Conservation (phyloP, 768 basidiomycete species). For the Pulveroboletus ravenelii region DNA sequence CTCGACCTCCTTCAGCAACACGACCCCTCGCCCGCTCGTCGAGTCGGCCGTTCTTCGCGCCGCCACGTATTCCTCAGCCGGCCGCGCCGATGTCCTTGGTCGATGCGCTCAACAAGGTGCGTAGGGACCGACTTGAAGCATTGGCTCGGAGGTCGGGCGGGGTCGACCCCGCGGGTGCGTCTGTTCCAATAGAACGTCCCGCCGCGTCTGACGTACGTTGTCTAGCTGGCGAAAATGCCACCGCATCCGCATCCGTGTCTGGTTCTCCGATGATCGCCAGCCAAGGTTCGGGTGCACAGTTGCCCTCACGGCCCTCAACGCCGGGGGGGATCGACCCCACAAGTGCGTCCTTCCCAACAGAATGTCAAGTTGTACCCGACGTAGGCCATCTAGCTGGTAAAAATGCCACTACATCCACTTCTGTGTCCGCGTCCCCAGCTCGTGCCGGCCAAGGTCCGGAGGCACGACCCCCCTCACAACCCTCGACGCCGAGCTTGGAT, state of each 20-base stretch:
- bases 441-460: background rate
- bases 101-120: constrained; percentile 21
- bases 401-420: background rate
- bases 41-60: constrained; percentile 16
- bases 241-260: background rate
- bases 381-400: background rate
- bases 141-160: background rate
- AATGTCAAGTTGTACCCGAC: background rate
- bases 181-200: too few species aligned
- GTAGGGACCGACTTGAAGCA: constrained; percentile 4
- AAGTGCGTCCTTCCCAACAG: background rate
- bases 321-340: background rate
- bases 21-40: constrained; percentile 1
- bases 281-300: background rate
- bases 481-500: constrained; percentile 15
- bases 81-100: constrained; percentile 14
- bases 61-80: constrained; percentile 19
- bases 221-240: background rate
- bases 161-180: background rate
- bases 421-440: background rate
- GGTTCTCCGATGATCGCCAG: background rate
- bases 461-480: background rate
- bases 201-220: background rate
- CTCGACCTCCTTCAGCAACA: background rate
- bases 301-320: background rate